Conservation (phyloP, 192 early-diverging fungal genomes). For the Backusella westeae region DNA sequence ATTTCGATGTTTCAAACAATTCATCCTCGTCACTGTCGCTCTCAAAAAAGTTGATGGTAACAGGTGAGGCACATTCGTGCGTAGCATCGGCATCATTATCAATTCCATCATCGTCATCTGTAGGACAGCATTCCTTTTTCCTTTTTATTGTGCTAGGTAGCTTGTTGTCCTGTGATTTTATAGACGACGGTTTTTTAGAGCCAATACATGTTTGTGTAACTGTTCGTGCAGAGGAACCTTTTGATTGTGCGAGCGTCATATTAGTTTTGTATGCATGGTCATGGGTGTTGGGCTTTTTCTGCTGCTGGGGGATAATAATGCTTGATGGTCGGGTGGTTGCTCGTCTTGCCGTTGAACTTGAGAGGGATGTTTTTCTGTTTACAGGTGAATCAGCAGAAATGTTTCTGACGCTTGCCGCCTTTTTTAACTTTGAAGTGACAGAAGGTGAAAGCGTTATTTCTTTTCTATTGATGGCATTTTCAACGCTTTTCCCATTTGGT, state of each 20-base stretch:
- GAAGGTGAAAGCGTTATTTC: background rate
- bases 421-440: background rate
- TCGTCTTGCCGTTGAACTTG: background rate
- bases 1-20: conserved; percentile 2
- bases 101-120: background rate
- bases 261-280: background rate
- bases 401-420: background rate
- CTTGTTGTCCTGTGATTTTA: conserved; percentile 1
- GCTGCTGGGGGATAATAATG: background rate
- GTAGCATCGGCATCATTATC: background rate
- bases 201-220: background rate
- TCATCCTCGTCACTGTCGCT: background rate
- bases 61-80: conserved; percentile 1
- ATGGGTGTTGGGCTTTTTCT: background rate
- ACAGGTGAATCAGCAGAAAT: background rate
- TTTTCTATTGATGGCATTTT: background rate
- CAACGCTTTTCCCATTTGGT: background rate
- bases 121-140: conserved; percentile 2
- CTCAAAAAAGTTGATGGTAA: background rate
- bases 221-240: background rate
- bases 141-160: background rate
- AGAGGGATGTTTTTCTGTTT: background rate
- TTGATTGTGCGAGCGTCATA: background rate
- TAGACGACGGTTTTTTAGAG: background rate
- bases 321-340: background rate